These are phyloP conservation scores for Angophora floribunda DNA, from an alignment of 345 rosid genomes.

Conservation along the genomic window DNA sequence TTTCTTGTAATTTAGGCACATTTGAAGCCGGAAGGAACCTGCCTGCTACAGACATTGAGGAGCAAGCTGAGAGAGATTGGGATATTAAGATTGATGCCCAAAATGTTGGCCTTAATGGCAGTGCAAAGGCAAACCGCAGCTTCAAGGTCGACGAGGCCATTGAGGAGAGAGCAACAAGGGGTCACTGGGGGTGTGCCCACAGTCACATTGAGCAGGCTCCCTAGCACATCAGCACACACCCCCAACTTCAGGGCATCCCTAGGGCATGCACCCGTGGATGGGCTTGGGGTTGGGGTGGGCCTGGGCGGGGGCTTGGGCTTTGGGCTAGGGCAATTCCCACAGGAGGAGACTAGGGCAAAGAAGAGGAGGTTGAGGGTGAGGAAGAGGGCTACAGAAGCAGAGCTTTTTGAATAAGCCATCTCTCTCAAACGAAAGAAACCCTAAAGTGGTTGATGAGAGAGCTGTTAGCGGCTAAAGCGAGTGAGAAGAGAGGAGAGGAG, in stretches of 20 bases:
- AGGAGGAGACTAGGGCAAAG: conserved; percentile 33
- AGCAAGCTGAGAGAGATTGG: conserved; percentile 69
- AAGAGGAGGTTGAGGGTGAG: conserved; percentile 21
- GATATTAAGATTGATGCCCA: conserved; percentile 48
- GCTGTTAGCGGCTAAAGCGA: background rate
- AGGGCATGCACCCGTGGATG: conserved; percentile 32
- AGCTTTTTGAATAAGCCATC: conserved; percentile 25
- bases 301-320: background rate
- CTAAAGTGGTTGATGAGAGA: background rate
- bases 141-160: conserved; percentile 56
- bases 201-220: conserved; percentile 31
- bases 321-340: conserved; percentile 9
- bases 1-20: conserved; percentile 28
- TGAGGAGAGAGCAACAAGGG: conserved; percentile 58
- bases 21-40: conserved; percentile 51
- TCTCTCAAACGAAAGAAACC: background rate
- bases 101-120: conserved; percentile 62
- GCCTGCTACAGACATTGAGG: conserved; percentile 57
- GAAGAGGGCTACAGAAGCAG: conserved; percentile 16
- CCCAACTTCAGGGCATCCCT: conserved; percentile 53
- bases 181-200: conserved; percentile 49
- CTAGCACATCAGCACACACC: conserved; percentile 51
- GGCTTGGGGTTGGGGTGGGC: background rate
- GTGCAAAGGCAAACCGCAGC: conserved; percentile 70
- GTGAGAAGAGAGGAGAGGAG: background rate